phyloP scores from a whole-genome alignment of 495 filamentous ascomycete species.

The Thermochaetoides thermophila region DNA sequence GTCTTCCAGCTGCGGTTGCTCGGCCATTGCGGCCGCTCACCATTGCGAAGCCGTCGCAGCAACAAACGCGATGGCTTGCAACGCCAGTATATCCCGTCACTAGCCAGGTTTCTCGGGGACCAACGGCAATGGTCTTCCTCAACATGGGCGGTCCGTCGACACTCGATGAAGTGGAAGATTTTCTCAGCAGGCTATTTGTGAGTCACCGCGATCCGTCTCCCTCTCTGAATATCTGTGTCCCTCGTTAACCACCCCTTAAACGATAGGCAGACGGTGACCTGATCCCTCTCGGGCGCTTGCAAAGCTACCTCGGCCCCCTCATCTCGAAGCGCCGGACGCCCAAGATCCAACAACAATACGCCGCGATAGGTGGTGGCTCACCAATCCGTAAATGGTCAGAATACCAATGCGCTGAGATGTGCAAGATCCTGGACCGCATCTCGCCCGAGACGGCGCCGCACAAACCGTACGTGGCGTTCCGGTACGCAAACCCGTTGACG shows the following conservation, averaged over 20 bases:
- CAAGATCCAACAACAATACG: slow-evolving; percentile 91
- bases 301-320: slow-evolving; percentile 77
- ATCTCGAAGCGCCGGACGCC: slow-evolving; percentile 79
- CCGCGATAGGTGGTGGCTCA: slow-evolving; percentile 88
- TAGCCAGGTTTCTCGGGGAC: slow-evolving; percentile 40
- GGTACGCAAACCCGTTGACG: slow-evolving; percentile 86
- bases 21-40: slow-evolving; percentile 11
- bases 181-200: slow-evolving; percentile 88
- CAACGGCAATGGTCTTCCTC: slow-evolving; percentile 95
- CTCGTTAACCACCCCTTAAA: not conserved
- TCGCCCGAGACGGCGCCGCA: slow-evolving; percentile 91
- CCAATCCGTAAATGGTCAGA: slow-evolving; percentile 98
- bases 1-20: slow-evolving; percentile 22
- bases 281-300: slow-evolving; percentile 88
- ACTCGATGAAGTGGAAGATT: slow-evolving; percentile 72
- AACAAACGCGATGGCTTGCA: slow-evolving; percentile 40
- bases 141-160: slow-evolving; percentile 98
- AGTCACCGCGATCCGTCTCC: not conserved
- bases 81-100: slow-evolving; percentile 58
- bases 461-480: slow-evolving; percentile 97
- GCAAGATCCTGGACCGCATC: slow-evolving; percentile 80
- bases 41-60: slow-evolving; percentile 10
- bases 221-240: slow-evolving; percentile 16
- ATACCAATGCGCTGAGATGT: slow-evolving; percentile 83
- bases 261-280: slow-evolving; percentile 83